These are phyloP conservation scores for Aspergillus carbonarius DNA, from an alignment of 2,329 filamentous ascomycete species.

Conservation along the genomic window DNA sequence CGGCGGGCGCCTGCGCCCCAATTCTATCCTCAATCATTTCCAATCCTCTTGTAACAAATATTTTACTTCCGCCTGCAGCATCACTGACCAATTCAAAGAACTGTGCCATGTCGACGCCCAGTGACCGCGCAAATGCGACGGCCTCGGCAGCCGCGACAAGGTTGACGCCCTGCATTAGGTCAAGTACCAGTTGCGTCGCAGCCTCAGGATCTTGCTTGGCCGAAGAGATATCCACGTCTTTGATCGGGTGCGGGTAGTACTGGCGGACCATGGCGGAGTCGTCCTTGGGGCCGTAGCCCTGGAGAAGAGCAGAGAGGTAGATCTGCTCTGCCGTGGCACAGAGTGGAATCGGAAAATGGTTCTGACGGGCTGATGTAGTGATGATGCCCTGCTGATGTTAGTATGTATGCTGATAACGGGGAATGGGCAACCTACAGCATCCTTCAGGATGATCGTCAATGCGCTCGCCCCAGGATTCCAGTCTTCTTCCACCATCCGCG, in stretches of 20 bases:
- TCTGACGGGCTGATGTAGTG: conserved; percentile 61
- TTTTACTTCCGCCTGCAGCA: conserved; percentile 48
- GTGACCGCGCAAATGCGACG: conserved; percentile 47
- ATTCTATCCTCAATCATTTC: conserved; percentile 38
- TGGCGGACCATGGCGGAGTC: conserved; percentile 58
- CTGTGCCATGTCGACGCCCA: conserved; percentile 46
- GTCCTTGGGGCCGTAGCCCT: conserved; percentile 57
- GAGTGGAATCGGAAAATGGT: conserved; percentile 61
- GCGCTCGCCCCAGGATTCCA: conserved; percentile 59
- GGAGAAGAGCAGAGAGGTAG: conserved; percentile 60
- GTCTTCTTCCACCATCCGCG: conserved; percentile 54
- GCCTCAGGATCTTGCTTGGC: conserved; percentile 33
- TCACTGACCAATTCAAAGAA: conserved; percentile 50
- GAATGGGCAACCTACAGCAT: conserved; percentile 40
- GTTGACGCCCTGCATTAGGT: conserved; percentile 49
- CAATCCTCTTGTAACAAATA: conserved; percentile 43
- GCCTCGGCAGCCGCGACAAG: conserved; percentile 52
- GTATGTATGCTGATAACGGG: neutral
- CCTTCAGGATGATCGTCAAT: conserved; percentile 61
- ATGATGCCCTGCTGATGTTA: conserved; percentile 56
- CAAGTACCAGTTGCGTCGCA: conserved; percentile 42
- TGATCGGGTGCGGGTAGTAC: conserved; percentile 46
- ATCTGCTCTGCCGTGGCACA: conserved; percentile 64
- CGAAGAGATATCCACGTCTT: conserved; percentile 34
- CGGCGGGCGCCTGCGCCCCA: conserved; percentile 26